Base-by-base conservation (phyloP, 345 rosid species). In the Limnanthes douglasii region DNA sequence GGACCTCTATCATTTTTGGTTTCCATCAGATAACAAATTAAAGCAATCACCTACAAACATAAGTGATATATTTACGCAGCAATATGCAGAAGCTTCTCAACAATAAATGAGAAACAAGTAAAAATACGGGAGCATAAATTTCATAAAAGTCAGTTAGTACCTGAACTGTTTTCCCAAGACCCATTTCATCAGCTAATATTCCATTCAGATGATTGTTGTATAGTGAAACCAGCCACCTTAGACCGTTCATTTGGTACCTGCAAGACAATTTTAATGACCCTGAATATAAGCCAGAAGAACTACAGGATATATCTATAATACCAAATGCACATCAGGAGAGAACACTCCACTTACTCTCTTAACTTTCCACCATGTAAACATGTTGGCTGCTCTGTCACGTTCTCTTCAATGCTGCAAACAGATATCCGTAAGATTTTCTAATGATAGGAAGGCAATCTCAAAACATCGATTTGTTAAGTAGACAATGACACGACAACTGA, bases 101-200 rank as follows among this genome's bases (percentile, higher is more conserved):
- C n/a, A n/a, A n/a, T n/a, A n/a, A 50, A 21, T n/a, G n/a, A n/a
- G n/a, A n/a, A n/a, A n/a, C n/a, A n/a, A n/a, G n/a, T n/a, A n/a
- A n/a, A n/a, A n/a, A n/a, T n/a, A n/a, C n/a, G 8, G 33, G 11
- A 37, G 35, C 8, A 47, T 9, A 31, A 44, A 37, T 48, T 27
- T 25, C 11, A 29, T 11, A 41, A 45, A 2, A 23, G 14, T 15
- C 16, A 37, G 17, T 1, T 14, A 37, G 26, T 49, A 69, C 88
- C 88, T 85, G 96, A 50, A 85, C 93, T 41, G 93, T 85, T 80
- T 85, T 85, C 34, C 96, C 96, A 28, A 85, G 85, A 46, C 96
- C 96, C 96, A 85, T 85, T 69, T 85, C 96, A 73, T 85, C 96
- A 57, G 96, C 96, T 38, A 85, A 72, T 43, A 85, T 85, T 26